Base-by-base conservation (phyloP, 2,329 filamentous ascomycete species). In the Fonsecaea pugnacius region DNA sequence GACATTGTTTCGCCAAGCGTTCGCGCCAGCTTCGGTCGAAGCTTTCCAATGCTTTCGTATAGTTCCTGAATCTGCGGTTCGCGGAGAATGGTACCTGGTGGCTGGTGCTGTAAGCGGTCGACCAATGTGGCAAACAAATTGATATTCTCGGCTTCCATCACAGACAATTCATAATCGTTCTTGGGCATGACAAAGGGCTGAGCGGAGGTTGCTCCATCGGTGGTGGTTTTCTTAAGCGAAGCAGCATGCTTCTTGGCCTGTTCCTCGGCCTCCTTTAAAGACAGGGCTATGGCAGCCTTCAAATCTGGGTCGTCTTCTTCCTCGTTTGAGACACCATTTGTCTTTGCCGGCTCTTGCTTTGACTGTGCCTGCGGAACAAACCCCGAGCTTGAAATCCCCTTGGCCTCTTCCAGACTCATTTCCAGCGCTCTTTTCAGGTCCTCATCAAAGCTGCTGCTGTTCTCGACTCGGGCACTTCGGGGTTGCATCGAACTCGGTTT, bases 1-100 rank as follows among this genome's bases (percentile, higher is more conserved):
- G 95, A 98, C 95, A 99, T 98, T 0, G 95, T 97, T 80, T 99
- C 95, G 61, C 95, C 95, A 74, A 98, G 97, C 0, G 94, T 97
- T 63, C 95, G 87, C 4, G 95, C 95, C 61, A 99, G 83, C 77
- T 99, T 99, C 1, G 95, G 95, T 56, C 95, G 86, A 67, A 99
- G 80, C 16, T 92, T 85, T n/a, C 94, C 92, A 72, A 99, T 98
- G 72, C 93, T 96, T 74, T 98, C 95, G 75, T 99, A 99, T 4
- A 99, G 82, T 78, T 99, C 95, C 77, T 99, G 95, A 57, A 99
- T 97, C 75, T 98, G 95, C 1, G 95, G 95, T 73, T 99, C 95
- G 55, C 95, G 85, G n/a, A 99, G 79, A 59, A 99, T 97, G 0
- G 95, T 98, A 0, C 95, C 95, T 0, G 93, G 93, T 0, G 95